A percentile compares a stretch with the other conserved stretches of the same genome.
phyloP scores from a whole-genome alignment of 495 filamentous ascomycete species.

The Penicillium malachiteum region DNA sequence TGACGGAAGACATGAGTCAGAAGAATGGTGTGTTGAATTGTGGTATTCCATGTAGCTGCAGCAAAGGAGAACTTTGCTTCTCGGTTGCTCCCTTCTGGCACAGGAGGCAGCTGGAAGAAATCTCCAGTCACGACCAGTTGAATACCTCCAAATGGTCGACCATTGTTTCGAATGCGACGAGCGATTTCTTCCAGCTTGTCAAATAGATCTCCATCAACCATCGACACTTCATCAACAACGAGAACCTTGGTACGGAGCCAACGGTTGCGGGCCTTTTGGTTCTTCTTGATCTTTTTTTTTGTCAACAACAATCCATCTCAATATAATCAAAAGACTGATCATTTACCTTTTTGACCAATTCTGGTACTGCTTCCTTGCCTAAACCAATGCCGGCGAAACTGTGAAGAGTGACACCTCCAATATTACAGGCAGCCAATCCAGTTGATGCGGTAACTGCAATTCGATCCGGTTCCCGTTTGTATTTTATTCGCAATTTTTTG shows the following conservation, averaged over 20 bases:
- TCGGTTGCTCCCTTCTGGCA: slow-evolving; percentile 65
- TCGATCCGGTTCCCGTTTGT: slow-evolving; percentile 68
- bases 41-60: slow-evolving; percentile 84
- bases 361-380: slow-evolving; percentile 80
- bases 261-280: slow-evolving; percentile 79
- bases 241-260: slow-evolving; percentile 87
- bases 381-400: slow-evolving; percentile 95
- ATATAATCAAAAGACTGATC: not conserved
- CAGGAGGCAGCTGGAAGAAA: slow-evolving; percentile 95
- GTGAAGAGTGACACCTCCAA: slow-evolving; percentile 92
- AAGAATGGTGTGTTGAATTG: slow-evolving; percentile 93
- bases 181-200: slow-evolving; percentile 93
- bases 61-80: slow-evolving; percentile 88
- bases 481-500: slow-evolving; percentile 70
- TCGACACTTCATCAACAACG: slow-evolving; percentile 93
- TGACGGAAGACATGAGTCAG: slow-evolving; percentile 96
- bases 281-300: slow-evolving; percentile 65
- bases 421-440: slow-evolving; percentile 93
- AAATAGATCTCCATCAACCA: slow-evolving; percentile 96
- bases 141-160: slow-evolving; percentile 90
- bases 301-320: not conserved
- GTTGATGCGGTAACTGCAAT: slow-evolving; percentile 95
- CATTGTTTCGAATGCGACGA: slow-evolving; percentile 78
- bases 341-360: slow-evolving; percentile 74
- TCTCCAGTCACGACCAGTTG: slow-evolving; percentile 95